phyloP scores from a whole-genome alignment of 1,284 basidiomycete genomes.

The Waitea zeae region DNA sequence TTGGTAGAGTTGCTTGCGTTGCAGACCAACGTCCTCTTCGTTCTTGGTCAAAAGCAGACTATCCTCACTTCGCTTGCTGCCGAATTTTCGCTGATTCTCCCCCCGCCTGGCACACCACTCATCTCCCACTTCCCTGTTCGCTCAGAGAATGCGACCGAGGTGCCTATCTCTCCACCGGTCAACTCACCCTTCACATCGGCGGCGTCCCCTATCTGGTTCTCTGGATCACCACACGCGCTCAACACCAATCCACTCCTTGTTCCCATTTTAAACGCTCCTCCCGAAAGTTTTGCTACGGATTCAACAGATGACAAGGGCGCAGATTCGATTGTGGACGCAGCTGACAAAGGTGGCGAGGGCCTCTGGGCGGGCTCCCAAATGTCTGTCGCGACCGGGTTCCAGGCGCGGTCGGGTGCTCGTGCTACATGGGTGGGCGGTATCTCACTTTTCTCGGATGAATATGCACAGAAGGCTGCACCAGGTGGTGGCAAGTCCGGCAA shows the following conservation, averaged over 20 bases:
- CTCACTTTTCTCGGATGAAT: conserved; percentile 63
- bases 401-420: conserved; percentile 64
- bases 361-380: conserved; percentile 66
- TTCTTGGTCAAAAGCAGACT: conserved; percentile 60
- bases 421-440: conserved; percentile 72
- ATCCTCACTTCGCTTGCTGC: conserved; percentile 52
- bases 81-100: conserved; percentile 62
- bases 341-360: conserved; percentile 56
- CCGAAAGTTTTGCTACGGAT: conserved; percentile 57
- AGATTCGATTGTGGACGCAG: conserved; percentile 40
- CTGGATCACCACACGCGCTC: conserved; percentile 59
- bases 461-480: conserved; percentile 32
- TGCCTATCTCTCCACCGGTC: conserved; percentile 33
- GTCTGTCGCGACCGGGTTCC: conserved; percentile 77
- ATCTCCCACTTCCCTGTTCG: conserved; percentile 64
- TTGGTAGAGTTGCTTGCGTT: conserved; percentile 58
- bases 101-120: conserved; percentile 56
- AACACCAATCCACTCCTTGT: conserved; percentile 71
- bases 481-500: conserved; percentile 61
- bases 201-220: conserved; percentile 52
- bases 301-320: conserved; percentile 37
- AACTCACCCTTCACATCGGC: conserved; percentile 27
- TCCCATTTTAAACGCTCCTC: conserved; percentile 65
- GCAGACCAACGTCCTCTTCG: conserved; percentile 74
- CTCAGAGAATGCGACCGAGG: conserved; percentile 32